Percentiles rank a stretch among this genome's conserved stretches.
Evolutionary conservation across 139 green algal genomes (phyloP).

Genomic region (Astrephomene gubernaculifera): DNA sequence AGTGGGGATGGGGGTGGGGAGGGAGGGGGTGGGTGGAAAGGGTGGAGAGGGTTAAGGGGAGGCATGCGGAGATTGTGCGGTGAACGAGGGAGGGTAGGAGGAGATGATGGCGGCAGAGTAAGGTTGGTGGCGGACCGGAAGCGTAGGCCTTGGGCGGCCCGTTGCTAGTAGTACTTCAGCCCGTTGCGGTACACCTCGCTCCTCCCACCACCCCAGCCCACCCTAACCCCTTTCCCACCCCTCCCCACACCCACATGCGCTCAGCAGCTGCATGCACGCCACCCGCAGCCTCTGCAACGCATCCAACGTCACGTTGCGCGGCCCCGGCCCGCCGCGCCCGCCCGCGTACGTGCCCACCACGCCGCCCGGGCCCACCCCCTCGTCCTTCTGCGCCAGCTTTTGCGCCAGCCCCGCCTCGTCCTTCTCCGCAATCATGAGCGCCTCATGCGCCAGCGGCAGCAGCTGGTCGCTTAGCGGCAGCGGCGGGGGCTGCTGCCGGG

Average conservation of each 20-base stretch:
- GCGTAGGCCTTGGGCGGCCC: too few relatives aligned
- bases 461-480: conserved; percentile 34
- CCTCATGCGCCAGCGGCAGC: conserved; percentile 48
- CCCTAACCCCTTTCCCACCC: neutral
- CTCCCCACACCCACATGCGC: conserved; percentile 19
- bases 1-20: neutral
- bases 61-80: too few relatives aligned
- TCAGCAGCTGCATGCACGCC: conserved; percentile 81
- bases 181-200: too few relatives aligned
- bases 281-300: conserved; percentile 71
- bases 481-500: conserved; percentile 37
- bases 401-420: conserved; percentile 52
- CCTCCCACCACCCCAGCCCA: too few relatives aligned
- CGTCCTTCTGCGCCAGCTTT: conserved; percentile 34
- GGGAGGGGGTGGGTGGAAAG: neutral
- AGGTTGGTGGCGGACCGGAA: too few relatives aligned
- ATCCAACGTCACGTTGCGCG: conserved; percentile 55
- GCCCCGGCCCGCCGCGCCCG: conserved; percentile 15
- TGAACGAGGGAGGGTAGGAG: too few relatives aligned
- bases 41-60: neutral
- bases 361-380: neutral
- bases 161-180: too few relatives aligned
- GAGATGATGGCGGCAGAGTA: too few relatives aligned
- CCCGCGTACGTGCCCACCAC: neutral
- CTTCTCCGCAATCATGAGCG: conserved; percentile 58